Evolutionary conservation across 805 yeast species (phyloP).

Genomic region (Nakazawaea siamensis): DNA sequence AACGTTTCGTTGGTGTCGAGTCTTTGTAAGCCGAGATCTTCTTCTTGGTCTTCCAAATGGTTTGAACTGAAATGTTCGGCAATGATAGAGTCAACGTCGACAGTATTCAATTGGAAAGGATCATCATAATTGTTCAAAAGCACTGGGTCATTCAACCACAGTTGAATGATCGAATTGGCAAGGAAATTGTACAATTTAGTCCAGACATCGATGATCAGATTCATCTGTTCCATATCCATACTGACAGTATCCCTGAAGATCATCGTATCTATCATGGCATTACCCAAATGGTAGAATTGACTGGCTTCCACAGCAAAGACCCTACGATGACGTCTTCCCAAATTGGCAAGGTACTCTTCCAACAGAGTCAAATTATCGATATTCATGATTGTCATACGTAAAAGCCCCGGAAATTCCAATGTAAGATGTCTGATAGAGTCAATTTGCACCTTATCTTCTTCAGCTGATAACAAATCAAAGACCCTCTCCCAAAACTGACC

Average conservation of each 20-base stretch:
- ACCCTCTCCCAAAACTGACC: conserved; percentile 5
- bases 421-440: conserved; percentile 68
- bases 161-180: conserved; percentile 20
- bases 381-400: conserved; percentile 57
- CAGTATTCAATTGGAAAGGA: conserved; percentile 3
- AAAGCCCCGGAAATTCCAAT: conserved; percentile 67
- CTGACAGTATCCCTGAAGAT: not conserved
- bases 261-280: conserved; percentile 58
- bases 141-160: conserved; percentile 16
- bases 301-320: conserved; percentile 63
- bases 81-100: conserved; percentile 6
- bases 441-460: not conserved
- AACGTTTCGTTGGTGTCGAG: no score
- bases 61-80: conserved; percentile 4
- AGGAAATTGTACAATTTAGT: conserved; percentile 20
- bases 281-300: conserved; percentile 65
- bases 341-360: conserved; percentile 49
- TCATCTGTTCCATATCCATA: not conserved
- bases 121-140: not conserved
- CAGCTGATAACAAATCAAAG: not conserved
- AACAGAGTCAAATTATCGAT: conserved; percentile 50
- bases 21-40: no score
- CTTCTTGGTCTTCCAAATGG: no score
- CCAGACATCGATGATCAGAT: conserved; percentile 15
- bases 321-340: conserved; percentile 71